Conservation (phyloP, 768 basidiomycete genomes). For the Russula foetens region DNA sequence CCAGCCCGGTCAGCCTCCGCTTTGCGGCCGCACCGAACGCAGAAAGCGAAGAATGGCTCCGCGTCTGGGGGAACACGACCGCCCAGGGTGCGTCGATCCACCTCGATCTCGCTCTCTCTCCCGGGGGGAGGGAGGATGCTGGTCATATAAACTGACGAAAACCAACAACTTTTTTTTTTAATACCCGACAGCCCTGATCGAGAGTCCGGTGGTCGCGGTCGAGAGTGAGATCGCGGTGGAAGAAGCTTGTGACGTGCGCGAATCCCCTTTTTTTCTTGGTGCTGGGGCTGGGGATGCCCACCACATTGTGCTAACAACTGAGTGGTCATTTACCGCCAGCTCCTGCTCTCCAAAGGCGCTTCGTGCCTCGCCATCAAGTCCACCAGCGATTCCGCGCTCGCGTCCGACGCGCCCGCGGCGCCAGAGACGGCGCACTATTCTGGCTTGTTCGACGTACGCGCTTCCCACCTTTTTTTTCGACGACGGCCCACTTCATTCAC, state of each 20-base stretch:
- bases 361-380: constrained; percentile 57
- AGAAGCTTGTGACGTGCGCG: constrained; percentile 76
- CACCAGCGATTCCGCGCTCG: neutral
- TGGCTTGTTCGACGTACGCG: constrained; percentile 70
- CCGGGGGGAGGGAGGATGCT: too few relatives aligned
- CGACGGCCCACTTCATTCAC: neutral
- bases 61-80: constrained; percentile 45
- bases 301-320: too few relatives aligned
- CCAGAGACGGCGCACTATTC: constrained; percentile 25
- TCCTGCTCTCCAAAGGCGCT: constrained; percentile 53
- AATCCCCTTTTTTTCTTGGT: constrained; percentile 19
- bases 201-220: constrained; percentile 55
- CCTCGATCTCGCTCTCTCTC: neutral
- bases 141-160: neutral
- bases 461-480: neutral
- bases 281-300: too few relatives aligned
- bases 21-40: constrained; percentile 25
- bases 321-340: constrained; percentile 33
- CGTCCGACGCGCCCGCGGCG: too few relatives aligned
- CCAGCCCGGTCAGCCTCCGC: constrained; percentile 16
- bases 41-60: constrained; percentile 46
- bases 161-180: neutral
- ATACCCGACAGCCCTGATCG: constrained; percentile 50
- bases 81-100: constrained; percentile 44
- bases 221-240: constrained; percentile 71